Evolutionary conservation across 768 basidiomycete genomes (phyloP), one percentile per base, ranked within the genome.

Genomic region (Termitomyces eurrhizus): DNA sequence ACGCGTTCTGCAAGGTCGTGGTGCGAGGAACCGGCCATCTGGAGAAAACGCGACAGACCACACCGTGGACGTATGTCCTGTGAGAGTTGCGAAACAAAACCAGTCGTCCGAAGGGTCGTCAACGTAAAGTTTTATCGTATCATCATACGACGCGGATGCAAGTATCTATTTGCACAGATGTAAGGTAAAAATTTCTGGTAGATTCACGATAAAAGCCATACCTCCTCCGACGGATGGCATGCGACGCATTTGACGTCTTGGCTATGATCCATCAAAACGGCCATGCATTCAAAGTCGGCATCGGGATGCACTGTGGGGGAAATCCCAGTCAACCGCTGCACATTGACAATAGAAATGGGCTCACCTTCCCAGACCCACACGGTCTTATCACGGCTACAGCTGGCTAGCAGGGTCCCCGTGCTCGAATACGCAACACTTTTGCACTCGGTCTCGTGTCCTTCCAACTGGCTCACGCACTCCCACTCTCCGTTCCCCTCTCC

Each of bases 301-400:
- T 98, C 94, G 11, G 94, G 93, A 59, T 91, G 89, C 2, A 91
- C 95, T 95, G 65, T 8, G 35, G 42, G 64, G 58, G 6, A 59
- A 51, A 29, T 42, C 13, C 29, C 37, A 62, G 37, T 46, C 18
- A 55, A 46, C 33, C 33, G 60, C 36, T 56, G 42, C n/a, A 49
- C 16, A 49, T 61, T 42, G 64, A 52, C 32, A 36, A 57, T 32
- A 7, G 7, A 29, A 48, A 24, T 29, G 29, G 1, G 49, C 70
- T 54, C 67, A 90, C 95, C 93, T 81, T 98, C 96, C 96, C 97
- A 99, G 39, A 99, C 84, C 97, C 97, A 98, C 0, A 98, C 95
- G 6, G 93, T 93, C 77, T 98, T 99, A 76, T 98, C 97, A 61
- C 97, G 80, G 65, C 92, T 91, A 70, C 95, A 98, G 62, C 90